phyloP scores from a whole-genome alignment of 441 rosid genomes.

The Syzygium syzygioides region DNA sequence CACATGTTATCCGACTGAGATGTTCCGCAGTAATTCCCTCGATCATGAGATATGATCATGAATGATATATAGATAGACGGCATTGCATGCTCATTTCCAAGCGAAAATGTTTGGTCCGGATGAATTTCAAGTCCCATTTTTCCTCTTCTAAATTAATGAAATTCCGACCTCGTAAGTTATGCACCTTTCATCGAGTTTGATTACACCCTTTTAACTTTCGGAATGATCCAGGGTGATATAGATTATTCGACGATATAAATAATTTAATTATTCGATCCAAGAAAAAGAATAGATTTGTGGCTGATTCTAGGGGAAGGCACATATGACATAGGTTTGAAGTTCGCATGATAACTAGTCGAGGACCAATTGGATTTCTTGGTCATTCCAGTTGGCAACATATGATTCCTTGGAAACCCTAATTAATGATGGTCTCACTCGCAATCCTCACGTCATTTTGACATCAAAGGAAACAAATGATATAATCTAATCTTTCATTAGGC shows the following conservation, averaged over 20 bases:
- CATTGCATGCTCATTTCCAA: neutral
- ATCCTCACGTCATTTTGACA: neutral
- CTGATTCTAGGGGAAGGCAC: neutral
- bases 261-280: neutral
- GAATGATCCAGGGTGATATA: neutral
- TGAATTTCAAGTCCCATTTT: neutral
- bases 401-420: neutral
- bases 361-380: neutral
- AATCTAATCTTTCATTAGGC: neutral
- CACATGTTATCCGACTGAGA: neutral
- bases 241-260: neutral
- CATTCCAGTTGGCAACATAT: neutral
- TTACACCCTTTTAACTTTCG: neutral
- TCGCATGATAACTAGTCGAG: neutral
- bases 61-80: neutral
- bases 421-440: neutral
- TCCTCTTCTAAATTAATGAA: neutral
- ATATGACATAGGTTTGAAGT: neutral
- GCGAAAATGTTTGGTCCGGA: neutral
- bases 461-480: neutral
- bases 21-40: neutral
- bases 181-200: neutral
- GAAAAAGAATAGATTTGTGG: neutral
- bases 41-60: neutral
- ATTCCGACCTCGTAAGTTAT: neutral